Conservation (phyloP, 2,329 filamentous ascomycete species). For the Cladosporium sp. region DNA sequence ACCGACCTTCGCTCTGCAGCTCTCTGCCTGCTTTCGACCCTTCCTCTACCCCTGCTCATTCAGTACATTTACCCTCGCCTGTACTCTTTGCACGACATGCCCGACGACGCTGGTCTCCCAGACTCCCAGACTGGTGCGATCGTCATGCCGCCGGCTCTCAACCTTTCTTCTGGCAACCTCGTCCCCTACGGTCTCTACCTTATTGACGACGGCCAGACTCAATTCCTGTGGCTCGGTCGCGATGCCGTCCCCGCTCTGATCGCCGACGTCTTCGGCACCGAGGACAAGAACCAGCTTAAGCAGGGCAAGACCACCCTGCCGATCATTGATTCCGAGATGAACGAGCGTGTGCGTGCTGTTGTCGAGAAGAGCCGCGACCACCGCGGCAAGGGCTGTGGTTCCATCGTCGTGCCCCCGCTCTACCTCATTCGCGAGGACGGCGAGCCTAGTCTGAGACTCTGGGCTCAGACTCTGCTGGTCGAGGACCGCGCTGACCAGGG, state of each 20-base stretch:
- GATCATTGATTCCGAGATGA: conserved; percentile 91
- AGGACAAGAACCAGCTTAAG: conserved; percentile 76
- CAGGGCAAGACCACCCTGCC: conserved; percentile 87
- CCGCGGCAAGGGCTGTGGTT: conserved; percentile 79
- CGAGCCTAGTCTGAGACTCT: conserved; percentile 88
- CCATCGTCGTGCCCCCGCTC: conserved; percentile 85
- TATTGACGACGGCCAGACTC: conserved; percentile 94
- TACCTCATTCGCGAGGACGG: conserved; percentile 95
- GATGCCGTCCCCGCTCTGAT: conserved; percentile 88
- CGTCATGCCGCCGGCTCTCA: conserved; percentile 74
- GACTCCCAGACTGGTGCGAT: conserved; percentile 85
- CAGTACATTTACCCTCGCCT: conserved; percentile 69
- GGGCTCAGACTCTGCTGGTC: conserved; percentile 92
- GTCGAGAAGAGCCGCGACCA: conserved; percentile 90
- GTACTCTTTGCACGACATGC: conserved; percentile 93
- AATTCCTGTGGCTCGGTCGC: conserved; percentile 94
- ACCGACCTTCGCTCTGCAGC: conserved; percentile 91
- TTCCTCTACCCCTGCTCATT: conserved; percentile 82
- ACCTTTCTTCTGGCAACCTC: conserved; percentile 82
- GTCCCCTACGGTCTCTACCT: conserved; percentile 89
- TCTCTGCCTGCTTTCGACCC: conserved; percentile 86
- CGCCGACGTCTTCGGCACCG: conserved; percentile 81
- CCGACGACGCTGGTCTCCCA: conserved; percentile 81
- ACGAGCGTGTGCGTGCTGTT: conserved; percentile 84
- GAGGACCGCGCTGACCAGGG: conserved; percentile 94